Percentiles rank a stretch among this genome's conserved stretches.
phyloP scores from a whole-genome alignment of 2,329 filamentous ascomycete genomes.

The Aschersonia sp. region DNA sequence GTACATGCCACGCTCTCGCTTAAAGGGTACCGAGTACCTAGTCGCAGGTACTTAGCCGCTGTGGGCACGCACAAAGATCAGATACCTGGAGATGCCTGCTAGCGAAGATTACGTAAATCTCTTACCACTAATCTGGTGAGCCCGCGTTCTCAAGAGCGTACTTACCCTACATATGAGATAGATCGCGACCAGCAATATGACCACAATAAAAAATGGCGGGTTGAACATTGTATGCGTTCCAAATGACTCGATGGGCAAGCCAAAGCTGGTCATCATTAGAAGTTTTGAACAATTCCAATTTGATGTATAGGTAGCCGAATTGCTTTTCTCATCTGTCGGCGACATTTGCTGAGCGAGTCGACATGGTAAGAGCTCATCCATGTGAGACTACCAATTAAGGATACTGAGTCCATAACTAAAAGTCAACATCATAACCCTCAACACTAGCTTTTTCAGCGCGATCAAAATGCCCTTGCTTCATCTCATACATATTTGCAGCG shows the following conservation, averaged over 20 bases:
- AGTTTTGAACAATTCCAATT: not conserved
- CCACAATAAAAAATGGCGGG: not conserved
- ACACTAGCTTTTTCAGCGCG: not conserved
- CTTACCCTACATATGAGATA: not conserved
- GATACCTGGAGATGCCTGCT: not conserved
- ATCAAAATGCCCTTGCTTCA: not conserved
- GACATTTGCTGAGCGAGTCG: not conserved
- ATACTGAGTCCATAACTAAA: not conserved
- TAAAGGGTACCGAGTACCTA: not conserved
- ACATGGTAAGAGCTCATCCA: not conserved
- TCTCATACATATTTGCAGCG: not conserved
- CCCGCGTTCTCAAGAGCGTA: not conserved
- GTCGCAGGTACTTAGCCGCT: no score
- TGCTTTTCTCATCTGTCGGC: not conserved
- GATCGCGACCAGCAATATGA: not conserved
- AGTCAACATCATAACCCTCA: not conserved
- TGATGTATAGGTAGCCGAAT: not conserved
- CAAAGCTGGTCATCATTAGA: not conserved
- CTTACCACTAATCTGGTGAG: not conserved
- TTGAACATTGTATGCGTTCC: not conserved
- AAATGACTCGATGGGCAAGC: not conserved
- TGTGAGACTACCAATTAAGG: not conserved
- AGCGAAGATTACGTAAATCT: not conserved
- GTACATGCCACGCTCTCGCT: not conserved
- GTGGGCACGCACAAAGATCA: not conserved